phyloP scores from a whole-genome alignment of 805 yeast genomes.

The Myxozyma neotropica region DNA sequence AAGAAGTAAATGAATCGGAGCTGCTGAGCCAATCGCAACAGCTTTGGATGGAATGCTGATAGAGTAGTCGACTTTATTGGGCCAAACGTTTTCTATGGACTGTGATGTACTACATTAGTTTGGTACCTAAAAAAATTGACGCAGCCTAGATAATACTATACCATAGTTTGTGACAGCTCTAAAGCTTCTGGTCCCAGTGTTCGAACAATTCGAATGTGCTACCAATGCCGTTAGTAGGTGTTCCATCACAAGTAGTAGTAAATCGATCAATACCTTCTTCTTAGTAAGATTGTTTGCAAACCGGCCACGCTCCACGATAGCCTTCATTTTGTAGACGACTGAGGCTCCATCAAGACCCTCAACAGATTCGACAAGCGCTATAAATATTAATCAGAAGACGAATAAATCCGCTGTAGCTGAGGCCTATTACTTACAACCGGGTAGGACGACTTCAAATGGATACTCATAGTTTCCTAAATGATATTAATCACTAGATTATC shows the following conservation, averaged over 20 bases:
- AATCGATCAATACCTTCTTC: slow-evolving; percentile 48
- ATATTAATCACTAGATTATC: neutral
- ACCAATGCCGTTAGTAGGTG: neutral
- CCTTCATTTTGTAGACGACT: slow-evolving; percentile 70
- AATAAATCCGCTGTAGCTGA: too few species aligned
- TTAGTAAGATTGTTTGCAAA: slow-evolving; percentile 66
- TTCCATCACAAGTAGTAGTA: neutral
- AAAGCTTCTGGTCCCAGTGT: slow-evolving; percentile 85
- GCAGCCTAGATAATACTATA: neutral
- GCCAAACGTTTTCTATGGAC: slow-evolving; percentile 95
- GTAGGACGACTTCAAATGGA: slow-evolving; percentile 82
- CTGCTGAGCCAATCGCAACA: slow-evolving; percentile 80
- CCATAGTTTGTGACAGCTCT: slow-evolving; percentile 83
- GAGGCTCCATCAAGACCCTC: slow-evolving; percentile 87
- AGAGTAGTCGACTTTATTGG: slow-evolving; percentile 85
- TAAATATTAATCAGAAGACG: too few species aligned
- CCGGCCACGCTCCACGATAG: slow-evolving; percentile 80
- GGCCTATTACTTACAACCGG: slow-evolving; percentile 68
- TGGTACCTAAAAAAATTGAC: neutral
- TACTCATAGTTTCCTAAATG: slow-evolving; percentile 80
- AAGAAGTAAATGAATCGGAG: slow-evolving; percentile 68
- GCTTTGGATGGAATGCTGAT: slow-evolving; percentile 86
- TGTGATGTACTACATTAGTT: neutral
- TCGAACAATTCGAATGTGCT: slow-evolving; percentile 75
- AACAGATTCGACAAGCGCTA: slow-evolving; percentile 71